phyloP scores from a whole-genome alignment of 2,329 filamentous ascomycete genomes.

The Fusarium phyllophilum region DNA sequence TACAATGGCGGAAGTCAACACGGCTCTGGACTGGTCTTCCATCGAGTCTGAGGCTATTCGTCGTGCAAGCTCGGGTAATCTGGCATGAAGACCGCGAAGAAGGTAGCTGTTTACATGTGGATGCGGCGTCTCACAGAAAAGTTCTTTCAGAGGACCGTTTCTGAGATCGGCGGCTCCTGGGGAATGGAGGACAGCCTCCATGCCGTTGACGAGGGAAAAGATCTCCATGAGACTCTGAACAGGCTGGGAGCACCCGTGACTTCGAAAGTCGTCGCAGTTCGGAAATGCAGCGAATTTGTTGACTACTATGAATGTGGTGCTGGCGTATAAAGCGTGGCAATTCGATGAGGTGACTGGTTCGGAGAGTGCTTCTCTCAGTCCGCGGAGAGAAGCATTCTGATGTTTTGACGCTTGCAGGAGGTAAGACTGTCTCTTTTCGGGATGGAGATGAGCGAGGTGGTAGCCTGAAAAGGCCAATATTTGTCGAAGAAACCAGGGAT shows the following conservation, averaged over 20 bases:
- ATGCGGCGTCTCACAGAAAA: background rate
- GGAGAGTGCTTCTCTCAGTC: conserved; percentile 16
- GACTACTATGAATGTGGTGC: conserved; percentile 19
- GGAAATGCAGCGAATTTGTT: conserved; percentile 34
- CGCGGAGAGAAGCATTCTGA: conserved; percentile 22
- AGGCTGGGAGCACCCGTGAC: background rate
- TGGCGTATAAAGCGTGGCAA: conserved; percentile 27
- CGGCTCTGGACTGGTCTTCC: background rate
- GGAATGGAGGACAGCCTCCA: conserved; percentile 12
- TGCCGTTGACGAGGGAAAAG: conserved; percentile 27
- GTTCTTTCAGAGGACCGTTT: conserved; percentile 1
- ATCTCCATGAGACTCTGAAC: conserved; percentile 24
- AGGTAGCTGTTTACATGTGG: background rate
- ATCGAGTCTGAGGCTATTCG: conserved; percentile 3
- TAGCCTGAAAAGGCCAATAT: conserved; percentile 29
- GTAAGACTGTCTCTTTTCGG: conserved; percentile 13
- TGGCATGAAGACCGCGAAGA: background rate
- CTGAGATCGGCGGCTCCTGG: conserved; percentile 4
- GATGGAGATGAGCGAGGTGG: conserved; percentile 26
- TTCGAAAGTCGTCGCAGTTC: conserved; percentile 17
- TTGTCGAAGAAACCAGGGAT: conserved; percentile 33
- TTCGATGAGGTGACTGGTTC: conserved; percentile 1
- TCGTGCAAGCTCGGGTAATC: conserved; percentile 9
- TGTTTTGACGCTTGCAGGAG: conserved; percentile 27
- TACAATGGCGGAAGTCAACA: background rate